These are phyloP conservation scores for Cornus kousa DNA, from an alignment of 148 eudicot species.

Conservation along the genomic window DNA sequence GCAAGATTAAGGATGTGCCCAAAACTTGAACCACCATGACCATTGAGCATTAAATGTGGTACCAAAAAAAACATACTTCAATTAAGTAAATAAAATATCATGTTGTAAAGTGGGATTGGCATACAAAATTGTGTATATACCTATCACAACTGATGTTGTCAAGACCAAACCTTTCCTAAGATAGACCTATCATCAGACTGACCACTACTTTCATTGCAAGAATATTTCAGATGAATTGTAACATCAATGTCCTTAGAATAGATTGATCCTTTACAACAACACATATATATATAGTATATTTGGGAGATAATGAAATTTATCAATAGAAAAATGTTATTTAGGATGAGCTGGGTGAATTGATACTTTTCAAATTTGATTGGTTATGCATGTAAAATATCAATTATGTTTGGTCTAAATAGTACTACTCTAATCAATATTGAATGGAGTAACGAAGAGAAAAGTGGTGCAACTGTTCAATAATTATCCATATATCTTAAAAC, in stretches of 20 bases:
- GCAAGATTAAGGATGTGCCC: neutral
- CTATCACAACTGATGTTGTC: too few relatives aligned
- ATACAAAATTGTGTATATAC: neutral
- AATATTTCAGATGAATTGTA: too few relatives aligned
- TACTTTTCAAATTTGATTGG: too few relatives aligned
- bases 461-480: too few relatives aligned
- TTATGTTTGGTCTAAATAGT: too few relatives aligned
- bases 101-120: neutral
- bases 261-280: neutral
- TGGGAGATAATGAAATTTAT: constrained; percentile 2
- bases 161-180: neutral
- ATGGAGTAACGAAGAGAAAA: too few relatives aligned
- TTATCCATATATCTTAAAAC: too few relatives aligned
- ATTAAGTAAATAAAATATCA: neutral
- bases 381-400: too few relatives aligned
- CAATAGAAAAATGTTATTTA: neutral
- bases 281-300: neutral
- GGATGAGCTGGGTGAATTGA: too few relatives aligned
- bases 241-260: neutral
- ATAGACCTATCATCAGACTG: neutral
- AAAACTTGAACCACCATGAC: neutral
- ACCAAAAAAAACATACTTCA: neutral
- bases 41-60: neutral
- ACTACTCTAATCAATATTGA: too few relatives aligned
- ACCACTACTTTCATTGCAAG: neutral